Evolutionary conservation across 2,329 filamentous ascomycete species (phyloP), one percentile per base, ranked within the genome.

Genomic region (Neonectria ditissima): DNA sequence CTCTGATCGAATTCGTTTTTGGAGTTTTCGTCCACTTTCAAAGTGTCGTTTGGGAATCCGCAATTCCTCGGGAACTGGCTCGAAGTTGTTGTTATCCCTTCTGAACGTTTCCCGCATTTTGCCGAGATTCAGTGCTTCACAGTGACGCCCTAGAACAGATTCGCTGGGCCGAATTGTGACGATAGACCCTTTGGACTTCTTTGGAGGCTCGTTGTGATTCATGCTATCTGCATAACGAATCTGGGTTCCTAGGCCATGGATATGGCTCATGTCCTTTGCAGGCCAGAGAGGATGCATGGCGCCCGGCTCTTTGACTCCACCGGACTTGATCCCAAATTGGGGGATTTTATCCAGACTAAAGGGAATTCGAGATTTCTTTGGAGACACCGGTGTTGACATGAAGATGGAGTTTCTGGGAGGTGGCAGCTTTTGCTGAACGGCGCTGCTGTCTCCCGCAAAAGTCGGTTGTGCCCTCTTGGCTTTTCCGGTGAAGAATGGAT

Each of bases 271-370:
- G 7, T 83, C 90, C 66, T 84, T 83, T 52, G 87, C 85, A 39
- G 92, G 92, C 90, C 92, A 96, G n/a, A 87, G 82, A 4, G 92
- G 86, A 57, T 92, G 83, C 65, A 82, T 80, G 9, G 89, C 83
- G 2, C 91, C 92, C 0, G 89, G 87, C n/a, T 91, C 82, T 71
- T 87, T 92, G 5, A 87, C 72, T 0, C 80, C 81, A 3, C 76
- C 71, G 5, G 81, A 80, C 58, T 78, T 83, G 26, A 76, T 71
- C 3, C 85, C 83, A 63, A 86, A 83, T 13, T 80, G 78, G 0
- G 82, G 79, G 16, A 79, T 62, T 20, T 77, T 78, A 14, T 71
- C 76, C 4, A 77, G 63, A 0, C 71, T 58, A 2, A 77, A 76
- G 2, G 67, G 53, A 9, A 73, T 68, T 9, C 79, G 79, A 30